Conservation (phyloP, 345 rosid species). For the Iberis pinnata region DNA sequence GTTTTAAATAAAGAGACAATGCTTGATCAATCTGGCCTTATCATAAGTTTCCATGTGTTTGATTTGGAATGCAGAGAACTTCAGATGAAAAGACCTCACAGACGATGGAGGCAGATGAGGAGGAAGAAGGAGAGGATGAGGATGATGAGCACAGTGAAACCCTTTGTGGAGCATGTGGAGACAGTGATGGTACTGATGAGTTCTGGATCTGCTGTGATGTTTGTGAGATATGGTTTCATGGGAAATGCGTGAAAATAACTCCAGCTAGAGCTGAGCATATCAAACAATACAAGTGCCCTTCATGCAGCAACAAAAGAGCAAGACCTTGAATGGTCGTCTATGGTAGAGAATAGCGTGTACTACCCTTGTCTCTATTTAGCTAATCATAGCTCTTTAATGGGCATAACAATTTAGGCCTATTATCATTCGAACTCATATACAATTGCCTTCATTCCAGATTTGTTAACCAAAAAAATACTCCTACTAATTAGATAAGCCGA, state of each 20-base stretch:
- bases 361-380: too few relatives aligned
- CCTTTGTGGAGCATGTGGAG: constrained; percentile 95
- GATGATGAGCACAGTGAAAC: constrained; percentile 94
- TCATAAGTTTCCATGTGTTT: constrained; percentile 48
- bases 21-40: constrained; percentile 39
- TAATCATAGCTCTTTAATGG: too few relatives aligned
- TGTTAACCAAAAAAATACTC: too few relatives aligned
- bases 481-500: too few relatives aligned
- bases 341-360: too few relatives aligned
- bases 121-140: constrained; percentile 86
- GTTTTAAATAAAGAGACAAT: too few relatives aligned
- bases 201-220: constrained; percentile 98
- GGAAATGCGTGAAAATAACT: constrained; percentile 97
- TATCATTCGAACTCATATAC: too few relatives aligned
- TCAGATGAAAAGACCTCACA: constrained; percentile 80
- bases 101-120: constrained; percentile 81
- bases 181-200: constrained; percentile 87
- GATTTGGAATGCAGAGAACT: too few relatives aligned
- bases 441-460: too few relatives aligned
- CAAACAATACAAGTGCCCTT: constrained; percentile 97
- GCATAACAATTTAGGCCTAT: too few relatives aligned
- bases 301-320: constrained; percentile 91
- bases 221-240: constrained; percentile 98
- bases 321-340: constrained; percentile 73
- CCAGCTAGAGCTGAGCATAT: constrained; percentile 99